phyloP scores from a whole-genome alignment of 2,329 filamentous ascomycete genomes.

The Madurella fahalii region DNA sequence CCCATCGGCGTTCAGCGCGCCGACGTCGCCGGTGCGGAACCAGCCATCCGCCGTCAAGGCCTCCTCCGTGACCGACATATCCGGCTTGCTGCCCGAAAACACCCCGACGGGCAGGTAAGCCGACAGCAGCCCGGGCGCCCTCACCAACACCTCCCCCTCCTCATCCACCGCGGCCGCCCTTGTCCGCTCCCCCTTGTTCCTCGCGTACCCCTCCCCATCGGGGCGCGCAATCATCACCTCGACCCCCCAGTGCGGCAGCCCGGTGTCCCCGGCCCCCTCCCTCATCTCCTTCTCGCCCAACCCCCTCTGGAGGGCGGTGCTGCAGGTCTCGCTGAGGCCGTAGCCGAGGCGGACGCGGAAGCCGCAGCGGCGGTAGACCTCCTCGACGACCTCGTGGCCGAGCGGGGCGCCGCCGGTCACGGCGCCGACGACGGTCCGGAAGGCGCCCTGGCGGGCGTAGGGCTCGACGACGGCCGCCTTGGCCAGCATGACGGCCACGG shows the following conservation, averaged over 20 bases:
- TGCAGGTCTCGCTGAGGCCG: slow-evolving; percentile 72
- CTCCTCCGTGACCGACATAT: slow-evolving; percentile 37
- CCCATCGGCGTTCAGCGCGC: slow-evolving; percentile 41
- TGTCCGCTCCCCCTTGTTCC: slow-evolving; percentile 34
- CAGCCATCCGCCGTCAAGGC: slow-evolving; percentile 54
- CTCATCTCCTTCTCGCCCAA: slow-evolving; percentile 43
- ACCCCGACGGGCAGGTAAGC: slow-evolving; percentile 61
- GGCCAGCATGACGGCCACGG: slow-evolving; percentile 64
- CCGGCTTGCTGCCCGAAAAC: slow-evolving; percentile 30
- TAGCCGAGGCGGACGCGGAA: slow-evolving; percentile 56
- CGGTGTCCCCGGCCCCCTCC: slow-evolving; percentile 54
- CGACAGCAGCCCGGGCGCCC: slow-evolving; percentile 60
- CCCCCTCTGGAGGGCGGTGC: slow-evolving; percentile 57
- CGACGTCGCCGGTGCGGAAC: slow-evolving; percentile 69
- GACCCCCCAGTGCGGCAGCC: slow-evolving; percentile 62
- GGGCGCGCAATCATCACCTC: slow-evolving; percentile 57
- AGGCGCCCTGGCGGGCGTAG: slow-evolving; percentile 50
- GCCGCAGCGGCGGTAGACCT: slow-evolving; percentile 59
- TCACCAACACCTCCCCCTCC: slow-evolving; percentile 62
- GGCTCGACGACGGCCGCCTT: slow-evolving; percentile 66
- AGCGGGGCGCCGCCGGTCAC: slow-evolving; percentile 63
- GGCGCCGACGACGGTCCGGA: slow-evolving; percentile 52
- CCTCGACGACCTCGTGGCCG: slow-evolving; percentile 49
- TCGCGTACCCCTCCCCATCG: slow-evolving; percentile 32
- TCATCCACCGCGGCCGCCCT: slow-evolving; percentile 42